phyloP scores from a whole-genome alignment of 345 rosid species.

The Lepidium didymum region DNA sequence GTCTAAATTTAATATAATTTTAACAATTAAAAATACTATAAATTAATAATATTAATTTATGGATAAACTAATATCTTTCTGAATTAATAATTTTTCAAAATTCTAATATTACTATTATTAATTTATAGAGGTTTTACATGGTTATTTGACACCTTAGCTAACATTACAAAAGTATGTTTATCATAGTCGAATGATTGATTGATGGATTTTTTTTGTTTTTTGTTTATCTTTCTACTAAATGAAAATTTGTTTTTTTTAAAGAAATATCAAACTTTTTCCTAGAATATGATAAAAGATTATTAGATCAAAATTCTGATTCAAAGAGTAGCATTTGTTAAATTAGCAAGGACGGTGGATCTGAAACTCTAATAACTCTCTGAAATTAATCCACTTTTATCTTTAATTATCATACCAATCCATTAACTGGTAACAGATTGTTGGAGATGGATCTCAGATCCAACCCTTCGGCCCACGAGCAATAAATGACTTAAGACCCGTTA shows the following conservation, averaged over 20 bases:
- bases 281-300: too few relatives aligned
- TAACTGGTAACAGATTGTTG: conserved; percentile 4
- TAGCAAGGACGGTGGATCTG: conserved; percentile 12
- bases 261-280: neutral
- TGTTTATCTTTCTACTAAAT: neutral
- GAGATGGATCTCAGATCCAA: too few relatives aligned
- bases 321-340: neutral
- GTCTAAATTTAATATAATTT: too few relatives aligned
- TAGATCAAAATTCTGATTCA: neutral
- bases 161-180: neutral
- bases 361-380: neutral
- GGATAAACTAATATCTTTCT: neutral
- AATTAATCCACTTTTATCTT: conserved; percentile 7
- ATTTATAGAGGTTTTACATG: too few relatives aligned
- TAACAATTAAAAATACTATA: too few relatives aligned
- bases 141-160: neutral
- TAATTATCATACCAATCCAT: conserved; percentile 2
- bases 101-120: neutral
- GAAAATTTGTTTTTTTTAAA: neutral
- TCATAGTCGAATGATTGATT: neutral
- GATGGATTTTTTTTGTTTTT: neutral
- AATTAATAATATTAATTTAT: too few relatives aligned
- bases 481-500: too few relatives aligned
- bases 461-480: too few relatives aligned
- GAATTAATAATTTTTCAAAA: neutral